These are phyloP conservation scores for Beta corolliflora DNA, from an alignment of 179 eudicot species.

Conservation along the genomic window DNA sequence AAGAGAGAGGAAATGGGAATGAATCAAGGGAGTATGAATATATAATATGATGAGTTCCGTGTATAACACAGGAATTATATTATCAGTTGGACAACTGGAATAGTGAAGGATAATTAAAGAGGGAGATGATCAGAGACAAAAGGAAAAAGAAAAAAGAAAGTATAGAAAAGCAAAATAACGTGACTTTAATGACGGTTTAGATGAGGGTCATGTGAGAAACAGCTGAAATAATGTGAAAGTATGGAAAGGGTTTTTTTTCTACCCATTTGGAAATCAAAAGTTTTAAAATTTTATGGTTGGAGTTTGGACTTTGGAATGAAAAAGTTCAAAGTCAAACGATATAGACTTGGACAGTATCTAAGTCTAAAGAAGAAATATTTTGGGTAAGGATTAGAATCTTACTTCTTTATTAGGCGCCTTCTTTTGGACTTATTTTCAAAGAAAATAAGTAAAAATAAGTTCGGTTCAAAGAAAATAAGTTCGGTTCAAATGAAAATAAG, in stretches of 20 bases:
- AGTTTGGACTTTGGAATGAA: constrained; percentile 3
- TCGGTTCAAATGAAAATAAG: too few species aligned
- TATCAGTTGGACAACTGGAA: constrained; percentile 9
- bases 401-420: too few species aligned
- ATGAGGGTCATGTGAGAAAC: constrained; percentile 28
- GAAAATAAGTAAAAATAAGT: too few species aligned
- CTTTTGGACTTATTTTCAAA: too few species aligned
- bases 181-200: constrained; percentile 18
- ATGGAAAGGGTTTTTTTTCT: not conserved
- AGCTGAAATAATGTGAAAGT: not conserved
- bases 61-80: not conserved
- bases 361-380: not conserved
- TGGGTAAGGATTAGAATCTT: too few species aligned
- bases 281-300: not conserved
- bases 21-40: not conserved
- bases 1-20: too few species aligned
- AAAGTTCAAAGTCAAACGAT: constrained; percentile 8
- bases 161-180: not conserved
- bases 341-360: not conserved
- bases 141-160: not conserved
- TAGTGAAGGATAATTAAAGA: constrained; percentile 16
- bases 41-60: not conserved
- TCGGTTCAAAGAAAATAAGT: too few species aligned
- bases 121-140: not conserved
- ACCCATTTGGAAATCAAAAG: not conserved